A percentile compares a stretch with the other conserved stretches of the same genome.
phyloP scores from a whole-genome alignment of 495 filamentous ascomycete genomes.

The Lasiosphaeris hirsuta region DNA sequence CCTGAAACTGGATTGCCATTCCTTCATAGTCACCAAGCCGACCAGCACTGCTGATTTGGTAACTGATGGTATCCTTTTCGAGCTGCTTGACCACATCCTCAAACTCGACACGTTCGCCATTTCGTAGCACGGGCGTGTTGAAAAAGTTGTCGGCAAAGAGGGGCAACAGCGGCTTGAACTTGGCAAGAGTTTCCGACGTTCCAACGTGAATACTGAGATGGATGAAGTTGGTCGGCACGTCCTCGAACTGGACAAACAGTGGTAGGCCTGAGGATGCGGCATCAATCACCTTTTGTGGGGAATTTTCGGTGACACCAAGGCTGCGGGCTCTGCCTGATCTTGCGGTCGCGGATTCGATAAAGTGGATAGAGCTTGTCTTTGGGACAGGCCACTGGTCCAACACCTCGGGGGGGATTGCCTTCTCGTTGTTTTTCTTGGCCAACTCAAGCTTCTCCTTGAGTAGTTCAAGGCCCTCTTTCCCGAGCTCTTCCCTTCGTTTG shows the following conservation, averaged over 20 bases:
- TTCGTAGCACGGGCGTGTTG: slow-evolving; percentile 76
- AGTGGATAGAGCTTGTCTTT: slow-evolving; percentile 81
- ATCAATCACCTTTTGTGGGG: slow-evolving; percentile 75
- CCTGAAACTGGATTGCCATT: slow-evolving; percentile 73
- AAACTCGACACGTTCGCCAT: slow-evolving; percentile 77
- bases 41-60: slow-evolving; percentile 62
- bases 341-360: slow-evolving; percentile 84
- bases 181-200: slow-evolving; percentile 66
- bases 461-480: slow-evolving; percentile 56
- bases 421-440: slow-evolving; percentile 78
- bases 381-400: slow-evolving; percentile 81
- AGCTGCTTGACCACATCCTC: slow-evolving; percentile 86
- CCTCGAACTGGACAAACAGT: slow-evolving; percentile 95
- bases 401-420: slow-evolving; percentile 69
- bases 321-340: slow-evolving; percentile 75
- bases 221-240: slow-evolving; percentile 87
- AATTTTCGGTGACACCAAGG: slow-evolving; percentile 62
- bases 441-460: slow-evolving; percentile 72
- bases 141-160: slow-evolving; percentile 92
- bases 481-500: slow-evolving; percentile 49
- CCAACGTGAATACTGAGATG: slow-evolving; percentile 74
- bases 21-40: slow-evolving; percentile 74
- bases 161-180: slow-evolving; percentile 74
- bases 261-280: slow-evolving; percentile 59
- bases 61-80: slow-evolving; percentile 86